Percentiles rank a stretch among this genome's conserved stretches.
These are phyloP conservation scores for Melocanna baccifera DNA, from an alignment of 176 grass and related monocot genomes.

Conservation along the genomic window DNA sequence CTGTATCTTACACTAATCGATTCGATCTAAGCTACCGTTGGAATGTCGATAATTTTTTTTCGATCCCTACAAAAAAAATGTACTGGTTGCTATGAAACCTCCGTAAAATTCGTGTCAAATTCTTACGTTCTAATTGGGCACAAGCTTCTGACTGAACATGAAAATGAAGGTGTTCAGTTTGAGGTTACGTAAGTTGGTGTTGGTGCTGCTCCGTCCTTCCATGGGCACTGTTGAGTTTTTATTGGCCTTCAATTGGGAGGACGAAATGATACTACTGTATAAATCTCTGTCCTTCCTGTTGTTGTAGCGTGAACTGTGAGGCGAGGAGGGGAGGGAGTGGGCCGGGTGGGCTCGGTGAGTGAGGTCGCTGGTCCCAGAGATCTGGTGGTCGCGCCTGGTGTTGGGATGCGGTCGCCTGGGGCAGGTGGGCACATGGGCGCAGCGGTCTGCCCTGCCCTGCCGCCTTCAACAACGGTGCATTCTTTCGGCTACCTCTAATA, in stretches of 20 bases:
- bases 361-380: constrained; percentile 17
- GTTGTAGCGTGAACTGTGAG: neutral
- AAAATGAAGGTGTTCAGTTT: neutral
- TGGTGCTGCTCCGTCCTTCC: neutral
- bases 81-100: no score
- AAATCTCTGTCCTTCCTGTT: neutral
- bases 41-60: no score
- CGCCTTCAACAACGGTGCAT: neutral
- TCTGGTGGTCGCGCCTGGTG: constrained; percentile 35
- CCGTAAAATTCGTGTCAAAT: no score
- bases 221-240: neutral
- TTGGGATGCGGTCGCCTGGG: constrained; percentile 51
- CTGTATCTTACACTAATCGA: no score
- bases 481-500: no score
- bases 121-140: no score
- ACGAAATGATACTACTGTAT: neutral
- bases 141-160: no score
- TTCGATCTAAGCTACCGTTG: no score
- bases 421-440: constrained; percentile 44
- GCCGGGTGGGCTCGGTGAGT: neutral
- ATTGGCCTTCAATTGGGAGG: neutral
- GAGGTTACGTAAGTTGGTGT: neutral
- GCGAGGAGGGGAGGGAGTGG: neutral
- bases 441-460: neutral
- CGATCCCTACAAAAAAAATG: no score